Evolutionary conservation across 2,329 filamentous ascomycete genomes (phyloP), one percentile per base, ranked within the genome.

Genomic region (Sarocladium kiliense): DNA sequence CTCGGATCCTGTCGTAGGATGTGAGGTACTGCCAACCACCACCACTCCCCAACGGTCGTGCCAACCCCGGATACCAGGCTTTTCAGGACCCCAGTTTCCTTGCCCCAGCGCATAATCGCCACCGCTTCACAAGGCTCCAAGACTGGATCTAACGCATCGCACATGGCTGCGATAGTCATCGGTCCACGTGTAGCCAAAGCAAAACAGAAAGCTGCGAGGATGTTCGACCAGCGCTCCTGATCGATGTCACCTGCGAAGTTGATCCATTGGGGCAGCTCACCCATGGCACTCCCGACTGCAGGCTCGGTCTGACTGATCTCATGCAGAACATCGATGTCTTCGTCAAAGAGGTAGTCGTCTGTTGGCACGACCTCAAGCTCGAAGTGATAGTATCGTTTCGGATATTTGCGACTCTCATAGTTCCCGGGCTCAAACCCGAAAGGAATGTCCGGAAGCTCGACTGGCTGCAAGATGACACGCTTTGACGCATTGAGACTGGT

Each of bases 391-490:
- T 83, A 82, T 32, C 77, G 76, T 61, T 86, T 86, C 34, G 87
- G 81, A 58, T 86, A 85, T 56, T 82, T 82, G 55, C 86, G 78
- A 21, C 84, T 86, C 63, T 88, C 83, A 67, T 91, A 91, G 59
- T 87, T 84, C 16, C 82, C 82, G 7, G 86, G 85, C 54, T 82
- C 80, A 63, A 91, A 87, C 1, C 88, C 88, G 65, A 88, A 86
- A 2, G 85, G 84, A 27, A 88, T 82, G 51, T 78, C 63, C 1
- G 82, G 82, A 4, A 87, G 77, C 39, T 85, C 74, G 1, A 77
- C 64, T 0, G 81, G 74, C 3, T 76, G 70, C 6, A 88, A 64
- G 16, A 66, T 72, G 41, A 91, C 73, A 39, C 80, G 76, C 3
- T 81, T 79, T 51, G 78, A 67, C 1, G 83, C 81, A 58, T 85